Conservation (phyloP, 352 stramenopile genomes). For the Phytopythium kandeliae region DNA sequence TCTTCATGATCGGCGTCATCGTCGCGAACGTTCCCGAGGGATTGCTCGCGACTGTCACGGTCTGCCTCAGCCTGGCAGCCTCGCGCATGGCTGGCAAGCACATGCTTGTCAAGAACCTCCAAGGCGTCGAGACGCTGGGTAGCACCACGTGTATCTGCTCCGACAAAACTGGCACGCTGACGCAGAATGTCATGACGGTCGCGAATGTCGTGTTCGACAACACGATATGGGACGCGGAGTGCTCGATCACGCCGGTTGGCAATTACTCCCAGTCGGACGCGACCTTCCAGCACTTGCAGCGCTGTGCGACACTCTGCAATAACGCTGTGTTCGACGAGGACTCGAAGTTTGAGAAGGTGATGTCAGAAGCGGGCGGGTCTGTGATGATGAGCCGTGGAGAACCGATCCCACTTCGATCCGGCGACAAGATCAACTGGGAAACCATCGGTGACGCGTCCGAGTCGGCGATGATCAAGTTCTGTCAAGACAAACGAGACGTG, state of each 20-base stretch:
- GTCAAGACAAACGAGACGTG: slow-evolving; percentile 24
- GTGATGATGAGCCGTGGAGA: slow-evolving; percentile 15
- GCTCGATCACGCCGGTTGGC: slow-evolving; percentile 63
- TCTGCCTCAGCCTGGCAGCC: slow-evolving; percentile 89
- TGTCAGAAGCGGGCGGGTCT: slow-evolving; percentile 11
- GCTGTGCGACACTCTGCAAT: slow-evolving; percentile 88
- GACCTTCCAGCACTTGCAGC: slow-evolving; percentile 61
- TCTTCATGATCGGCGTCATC: slow-evolving; percentile 95
- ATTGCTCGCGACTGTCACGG: slow-evolving; percentile 88
- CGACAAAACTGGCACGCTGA: slow-evolving; percentile 95
- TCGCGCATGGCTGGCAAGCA: slow-evolving; percentile 87
- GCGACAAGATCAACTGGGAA: slow-evolving; percentile 33
- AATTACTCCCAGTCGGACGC: slow-evolving; percentile 46
- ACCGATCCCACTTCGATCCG: slow-evolving; percentile 22
- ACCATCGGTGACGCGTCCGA: slow-evolving; percentile 33
- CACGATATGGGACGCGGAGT: slow-evolving; percentile 66
- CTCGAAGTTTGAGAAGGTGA: slow-evolving; percentile 49
- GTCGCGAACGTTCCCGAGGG: slow-evolving; percentile 94
- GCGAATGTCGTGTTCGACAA: slow-evolving; percentile 73
- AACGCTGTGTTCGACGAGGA: slow-evolving; percentile 85
- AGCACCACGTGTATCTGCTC: slow-evolving; percentile 73
- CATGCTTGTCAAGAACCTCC: slow-evolving; percentile 93
- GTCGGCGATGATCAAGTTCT: slow-evolving; percentile 36
- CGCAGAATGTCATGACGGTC: slow-evolving; percentile 94
- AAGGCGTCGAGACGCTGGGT: slow-evolving; percentile 90